Conservation (phyloP, 805 yeast genomes). For the Nakazawaea peltata region DNA sequence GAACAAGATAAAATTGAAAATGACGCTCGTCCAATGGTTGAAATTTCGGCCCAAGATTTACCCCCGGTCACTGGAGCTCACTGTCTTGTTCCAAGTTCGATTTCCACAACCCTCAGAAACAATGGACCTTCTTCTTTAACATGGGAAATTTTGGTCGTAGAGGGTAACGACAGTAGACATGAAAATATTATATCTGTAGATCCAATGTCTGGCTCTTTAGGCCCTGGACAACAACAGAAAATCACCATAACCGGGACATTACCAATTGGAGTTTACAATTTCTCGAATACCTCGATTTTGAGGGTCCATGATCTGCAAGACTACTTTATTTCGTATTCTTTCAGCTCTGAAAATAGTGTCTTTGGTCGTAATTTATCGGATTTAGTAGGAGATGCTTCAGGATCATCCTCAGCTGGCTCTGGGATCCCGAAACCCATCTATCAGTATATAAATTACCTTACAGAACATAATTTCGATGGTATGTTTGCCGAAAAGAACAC, state of each 20-base stretch:
- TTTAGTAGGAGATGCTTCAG: too few relatives aligned
- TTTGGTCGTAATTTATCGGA: constrained; percentile 3
- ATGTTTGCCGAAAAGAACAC: constrained; percentile 17
- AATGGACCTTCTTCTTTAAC: constrained; percentile 20
- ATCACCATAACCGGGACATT: constrained; percentile 11
- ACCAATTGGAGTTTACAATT: constrained; percentile 12
- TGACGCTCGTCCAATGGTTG: constrained; percentile 30
- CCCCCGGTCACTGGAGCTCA: constrained; percentile 17
- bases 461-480: constrained; percentile 16
- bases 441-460: constrained; percentile 20
- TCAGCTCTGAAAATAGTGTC: constrained; percentile 12
- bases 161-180: constrained; percentile 10
- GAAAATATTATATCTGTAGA: constrained; percentile 25
- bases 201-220: constrained; percentile 19
- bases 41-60: constrained; percentile 27
- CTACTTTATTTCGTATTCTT: constrained; percentile 21
- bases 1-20: constrained; percentile 37
- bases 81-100: constrained; percentile 15
- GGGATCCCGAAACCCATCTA: constrained; percentile 24
- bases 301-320: constrained; percentile 22
- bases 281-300: constrained; percentile 18
- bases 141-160: constrained; percentile 22
- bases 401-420: neutral
- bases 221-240: constrained; percentile 18
- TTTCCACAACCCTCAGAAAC: constrained; percentile 25